Conservation (phyloP, 1,139 yeast genomes). For the Lodderomyces orthopsilosis region DNA sequence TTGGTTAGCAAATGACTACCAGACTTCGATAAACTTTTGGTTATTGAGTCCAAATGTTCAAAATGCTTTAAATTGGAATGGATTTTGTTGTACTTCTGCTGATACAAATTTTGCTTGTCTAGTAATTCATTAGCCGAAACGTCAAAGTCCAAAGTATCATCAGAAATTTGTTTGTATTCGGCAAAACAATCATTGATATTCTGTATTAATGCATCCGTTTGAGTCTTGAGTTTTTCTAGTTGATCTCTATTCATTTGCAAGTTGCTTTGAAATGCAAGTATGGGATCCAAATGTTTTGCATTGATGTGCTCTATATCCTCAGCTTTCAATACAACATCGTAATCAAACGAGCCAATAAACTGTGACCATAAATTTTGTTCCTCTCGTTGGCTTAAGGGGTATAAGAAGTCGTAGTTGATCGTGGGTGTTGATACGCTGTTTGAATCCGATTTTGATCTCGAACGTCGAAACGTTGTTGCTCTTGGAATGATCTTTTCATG, state of each 20-base stretch:
- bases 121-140: slow-evolving; percentile 53
- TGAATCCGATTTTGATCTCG: slow-evolving; percentile 21
- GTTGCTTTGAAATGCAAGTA: slow-evolving; percentile 40
- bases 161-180: slow-evolving; percentile 54
- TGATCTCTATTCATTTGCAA: slow-evolving; percentile 33
- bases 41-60: slow-evolving; percentile 68
- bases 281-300: slow-evolving; percentile 27
- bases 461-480: slow-evolving; percentile 10
- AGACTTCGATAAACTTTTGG: slow-evolving; percentile 65
- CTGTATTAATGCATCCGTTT: slow-evolving; percentile 40
- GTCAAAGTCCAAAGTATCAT: slow-evolving; percentile 65
- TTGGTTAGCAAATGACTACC: slow-evolving; percentile 58
- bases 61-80: slow-evolving; percentile 56
- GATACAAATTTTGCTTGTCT: slow-evolving; percentile 47
- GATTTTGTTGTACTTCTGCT: slow-evolving; percentile 46
- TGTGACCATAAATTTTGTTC: slow-evolving; percentile 24
- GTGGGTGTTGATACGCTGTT: neutral
- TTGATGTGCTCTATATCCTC: slow-evolving; percentile 33
- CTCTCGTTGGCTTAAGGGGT: slow-evolving; percentile 1
- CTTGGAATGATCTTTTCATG: slow-evolving; percentile 2
- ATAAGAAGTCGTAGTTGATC: neutral
- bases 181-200: slow-evolving; percentile 43
- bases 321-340: slow-evolving; percentile 34
- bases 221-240: slow-evolving; percentile 35
- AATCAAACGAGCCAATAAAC: slow-evolving; percentile 34